A percentile compares a stretch with the other conserved stretches of the same genome.
phyloP scores from a whole-genome alignment of 179 eudicot genomes.

The Carnegiea gigantea region DNA sequence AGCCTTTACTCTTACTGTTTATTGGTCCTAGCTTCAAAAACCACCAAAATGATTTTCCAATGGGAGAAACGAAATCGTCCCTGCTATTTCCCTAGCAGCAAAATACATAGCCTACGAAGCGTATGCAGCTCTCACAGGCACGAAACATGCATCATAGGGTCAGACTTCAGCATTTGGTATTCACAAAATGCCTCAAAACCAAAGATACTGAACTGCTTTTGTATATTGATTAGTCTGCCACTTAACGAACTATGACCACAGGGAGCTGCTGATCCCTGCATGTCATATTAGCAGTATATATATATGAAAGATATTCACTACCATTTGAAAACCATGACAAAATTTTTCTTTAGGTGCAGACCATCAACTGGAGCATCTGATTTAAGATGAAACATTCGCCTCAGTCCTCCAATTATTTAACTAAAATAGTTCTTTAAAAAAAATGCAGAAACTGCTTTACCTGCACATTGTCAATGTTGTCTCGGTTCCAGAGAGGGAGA shows the following conservation, averaged over 20 bases:
- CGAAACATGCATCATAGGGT: neutral
- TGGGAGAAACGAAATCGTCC: neutral
- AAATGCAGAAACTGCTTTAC: slow-evolving; percentile 29
- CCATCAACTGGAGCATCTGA: neutral
- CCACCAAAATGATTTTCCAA: neutral
- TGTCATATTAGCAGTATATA: neutral
- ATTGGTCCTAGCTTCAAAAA: neutral
- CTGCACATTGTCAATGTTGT: slow-evolving; percentile 89
- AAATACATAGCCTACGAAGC: neutral
- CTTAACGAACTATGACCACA: neutral
- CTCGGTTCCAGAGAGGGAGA: slow-evolving; percentile 94
- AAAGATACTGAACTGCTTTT: neutral
- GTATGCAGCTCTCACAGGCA: neutral
- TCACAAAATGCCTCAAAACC: neutral
- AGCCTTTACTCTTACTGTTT: neutral
- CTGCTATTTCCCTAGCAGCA: neutral
- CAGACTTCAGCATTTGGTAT: neutral
- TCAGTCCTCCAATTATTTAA: neutral
- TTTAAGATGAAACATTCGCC: neutral
- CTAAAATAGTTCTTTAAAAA: neutral
- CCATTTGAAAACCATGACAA: neutral
- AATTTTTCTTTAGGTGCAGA: neutral
- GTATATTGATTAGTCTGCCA: neutral
- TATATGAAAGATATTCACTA: neutral
- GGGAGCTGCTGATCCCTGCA: neutral